Evolutionary conservation across 2,329 filamentous ascomycete species (phyloP).

Genomic region (Passalora sequoiae): DNA sequence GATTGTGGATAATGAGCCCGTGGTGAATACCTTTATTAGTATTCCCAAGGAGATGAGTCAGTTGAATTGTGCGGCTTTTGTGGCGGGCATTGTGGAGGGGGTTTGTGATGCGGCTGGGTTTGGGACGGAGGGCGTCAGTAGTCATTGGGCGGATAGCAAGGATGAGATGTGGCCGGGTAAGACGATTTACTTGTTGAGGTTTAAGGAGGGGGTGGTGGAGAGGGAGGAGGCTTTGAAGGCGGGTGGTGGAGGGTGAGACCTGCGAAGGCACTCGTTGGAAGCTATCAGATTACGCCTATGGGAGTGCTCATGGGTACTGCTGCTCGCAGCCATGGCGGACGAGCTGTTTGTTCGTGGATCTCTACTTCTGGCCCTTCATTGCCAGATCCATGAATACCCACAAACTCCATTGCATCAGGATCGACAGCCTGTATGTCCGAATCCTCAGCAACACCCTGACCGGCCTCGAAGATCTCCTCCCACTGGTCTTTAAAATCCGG

Average conservation of each 20-base stretch:
- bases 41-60: conserved; percentile 93
- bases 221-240: conserved; percentile 59
- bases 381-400: no score
- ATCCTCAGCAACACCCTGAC: no score
- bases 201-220: conserved; percentile 85
- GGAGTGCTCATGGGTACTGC: conserved; percentile 11
- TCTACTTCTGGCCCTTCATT: no score
- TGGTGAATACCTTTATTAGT: conserved; percentile 90
- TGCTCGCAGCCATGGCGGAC: conserved; percentile 15
- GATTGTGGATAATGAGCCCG: conserved; percentile 96
- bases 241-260: conserved; percentile 19
- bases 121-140: conserved; percentile 73
- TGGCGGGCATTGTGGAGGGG: conserved; percentile 91
- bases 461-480: conserved; percentile 35
- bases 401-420: no score
- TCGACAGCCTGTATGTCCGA: no score
- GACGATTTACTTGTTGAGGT: conserved; percentile 93
- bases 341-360: no score
- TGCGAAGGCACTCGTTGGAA: background rate
- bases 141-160: conserved; percentile 67
- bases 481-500: conserved; percentile 26
- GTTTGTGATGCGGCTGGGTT: conserved; percentile 92
- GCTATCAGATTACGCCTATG: conserved; percentile 20
- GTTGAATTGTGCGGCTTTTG: conserved; percentile 92
- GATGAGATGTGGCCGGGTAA: conserved; percentile 82